A percentile compares a stretch with the other conserved stretches of the same genome.
phyloP scores from a whole-genome alignment of 2,329 filamentous ascomycete genomes.

The Mycosphaerelloides madeirae region DNA sequence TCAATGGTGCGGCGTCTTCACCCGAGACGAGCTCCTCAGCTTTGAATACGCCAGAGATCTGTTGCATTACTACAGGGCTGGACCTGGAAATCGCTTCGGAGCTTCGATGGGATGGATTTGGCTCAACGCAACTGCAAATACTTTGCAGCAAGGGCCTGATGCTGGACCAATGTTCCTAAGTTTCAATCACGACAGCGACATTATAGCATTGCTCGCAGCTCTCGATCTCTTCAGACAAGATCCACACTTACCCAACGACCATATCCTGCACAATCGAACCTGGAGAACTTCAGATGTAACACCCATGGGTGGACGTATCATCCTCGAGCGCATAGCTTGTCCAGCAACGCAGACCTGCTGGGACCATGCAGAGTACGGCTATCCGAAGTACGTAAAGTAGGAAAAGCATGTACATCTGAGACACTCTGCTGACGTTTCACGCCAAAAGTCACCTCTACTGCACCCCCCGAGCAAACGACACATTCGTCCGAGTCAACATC shows the following conservation, averaged over 20 bases:
- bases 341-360: slow-evolving; percentile 26
- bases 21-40: slow-evolving; percentile 48
- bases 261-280: slow-evolving; percentile 40
- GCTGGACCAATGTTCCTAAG: slow-evolving; percentile 52
- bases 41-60: slow-evolving; percentile 58
- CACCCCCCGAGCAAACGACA: slow-evolving; percentile 30
- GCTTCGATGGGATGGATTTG: slow-evolving; percentile 54
- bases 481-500: slow-evolving; percentile 51
- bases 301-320: slow-evolving; percentile 54
- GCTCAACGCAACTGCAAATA: slow-evolving; percentile 52
- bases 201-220: slow-evolving; percentile 51
- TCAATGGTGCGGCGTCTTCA: slow-evolving; percentile 55
- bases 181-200: slow-evolving; percentile 58
- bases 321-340: slow-evolving; percentile 52
- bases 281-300: slow-evolving; percentile 54
- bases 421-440: slow-evolving; percentile 6
- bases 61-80: slow-evolving; percentile 55
- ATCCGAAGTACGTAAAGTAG: slow-evolving; percentile 4
- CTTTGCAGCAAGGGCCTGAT: slow-evolving; percentile 41
- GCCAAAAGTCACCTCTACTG: slow-evolving; percentile 7
- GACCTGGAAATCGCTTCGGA: slow-evolving; percentile 53
- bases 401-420: no score
- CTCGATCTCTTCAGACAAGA: slow-evolving; percentile 46
- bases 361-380: slow-evolving; percentile 22
- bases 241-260: slow-evolving; percentile 44